A percentile compares a stretch with the other conserved stretches of the same genome.
phyloP scores from a whole-genome alignment of 2,329 filamentous ascomycete genomes.

The Aspergillus tamarii region DNA sequence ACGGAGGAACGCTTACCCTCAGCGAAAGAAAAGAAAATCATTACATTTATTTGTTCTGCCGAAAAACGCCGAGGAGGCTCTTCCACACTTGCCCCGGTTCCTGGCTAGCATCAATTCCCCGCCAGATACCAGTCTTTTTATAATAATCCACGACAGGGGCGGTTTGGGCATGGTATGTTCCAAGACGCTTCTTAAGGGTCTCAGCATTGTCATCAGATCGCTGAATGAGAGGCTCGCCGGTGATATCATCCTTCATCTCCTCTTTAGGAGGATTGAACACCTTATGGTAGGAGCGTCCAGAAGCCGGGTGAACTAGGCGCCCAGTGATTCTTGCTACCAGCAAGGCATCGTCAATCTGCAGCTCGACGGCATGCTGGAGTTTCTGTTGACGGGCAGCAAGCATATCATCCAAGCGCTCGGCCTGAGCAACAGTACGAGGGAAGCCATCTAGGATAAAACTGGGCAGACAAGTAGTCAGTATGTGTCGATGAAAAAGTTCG shows the following conservation, averaged over 20 bases:
- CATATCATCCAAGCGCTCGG: slow-evolving; percentile 93
- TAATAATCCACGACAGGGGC: slow-evolving; percentile 93
- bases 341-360: slow-evolving; percentile 93
- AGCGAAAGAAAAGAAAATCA: neutral
- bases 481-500: slow-evolving; percentile 19
- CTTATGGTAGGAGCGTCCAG: slow-evolving; percentile 95
- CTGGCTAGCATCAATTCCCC: slow-evolving; percentile 91
- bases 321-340: slow-evolving; percentile 96
- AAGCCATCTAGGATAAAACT: slow-evolving; percentile 99
- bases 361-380: slow-evolving; percentile 92
- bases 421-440: slow-evolving; percentile 93
- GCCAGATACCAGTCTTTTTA: slow-evolving; percentile 97
- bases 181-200: slow-evolving; percentile 90
- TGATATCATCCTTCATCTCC: slow-evolving; percentile 93
- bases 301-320: slow-evolving; percentile 92
- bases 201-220: slow-evolving; percentile 96
- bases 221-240: slow-evolving; percentile 94
- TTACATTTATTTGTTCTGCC: slow-evolving; percentile 51
- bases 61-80: slow-evolving; percentile 83
- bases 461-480: slow-evolving; percentile 20
- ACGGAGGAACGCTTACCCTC: slow-evolving; percentile 6
- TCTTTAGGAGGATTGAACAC: slow-evolving; percentile 98
- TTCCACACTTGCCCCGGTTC: slow-evolving; percentile 96
- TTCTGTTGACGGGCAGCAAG: slow-evolving; percentile 75
- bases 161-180: slow-evolving; percentile 93